Evolutionary conservation across 1,284 basidiomycete species (phyloP).

Genomic region (Crucibulum cyathiforme): DNA sequence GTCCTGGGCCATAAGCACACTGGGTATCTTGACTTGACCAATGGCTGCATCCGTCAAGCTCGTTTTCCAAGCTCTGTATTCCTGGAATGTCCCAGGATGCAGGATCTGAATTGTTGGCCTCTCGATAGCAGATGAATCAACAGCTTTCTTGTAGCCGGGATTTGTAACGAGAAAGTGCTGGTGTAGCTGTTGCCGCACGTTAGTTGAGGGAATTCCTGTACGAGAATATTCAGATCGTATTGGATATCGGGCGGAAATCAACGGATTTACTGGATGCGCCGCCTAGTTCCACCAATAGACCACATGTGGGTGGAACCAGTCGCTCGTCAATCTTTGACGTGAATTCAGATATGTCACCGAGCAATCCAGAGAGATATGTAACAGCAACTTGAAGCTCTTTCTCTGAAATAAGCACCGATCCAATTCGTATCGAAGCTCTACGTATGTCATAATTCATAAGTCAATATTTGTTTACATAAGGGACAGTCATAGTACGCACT

Average conservation of each 20-base stretch:
- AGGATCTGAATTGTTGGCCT: slow-evolving; percentile 13
- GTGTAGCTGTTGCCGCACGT: slow-evolving; percentile 9
- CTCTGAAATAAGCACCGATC: background rate
- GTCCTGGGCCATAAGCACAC: background rate
- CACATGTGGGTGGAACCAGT: no score
- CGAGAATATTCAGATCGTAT: background rate
- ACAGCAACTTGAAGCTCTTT: no score
- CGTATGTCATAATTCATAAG: background rate
- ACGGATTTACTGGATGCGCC: no score
- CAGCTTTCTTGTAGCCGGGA: background rate
- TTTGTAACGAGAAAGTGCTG: background rate
- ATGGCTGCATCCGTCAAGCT: background rate
- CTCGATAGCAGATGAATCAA: slow-evolving; percentile 2
- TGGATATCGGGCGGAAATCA: background rate
- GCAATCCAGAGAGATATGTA: no score
- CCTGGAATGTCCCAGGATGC: slow-evolving; percentile 11
- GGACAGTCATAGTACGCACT: slow-evolving; percentile 4
- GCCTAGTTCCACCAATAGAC: no score
- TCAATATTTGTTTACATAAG: background rate
- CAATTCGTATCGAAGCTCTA: slow-evolving; percentile 13
- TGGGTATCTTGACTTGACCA: slow-evolving; percentile 18
- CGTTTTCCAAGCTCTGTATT: slow-evolving; percentile 17
- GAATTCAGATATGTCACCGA: no score
- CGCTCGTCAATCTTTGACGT: no score
- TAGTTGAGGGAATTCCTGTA: slow-evolving; percentile 12